Conservation (phyloP, 2,329 filamentous ascomycete genomes). For the Sclerotiophoma versabilis region DNA sequence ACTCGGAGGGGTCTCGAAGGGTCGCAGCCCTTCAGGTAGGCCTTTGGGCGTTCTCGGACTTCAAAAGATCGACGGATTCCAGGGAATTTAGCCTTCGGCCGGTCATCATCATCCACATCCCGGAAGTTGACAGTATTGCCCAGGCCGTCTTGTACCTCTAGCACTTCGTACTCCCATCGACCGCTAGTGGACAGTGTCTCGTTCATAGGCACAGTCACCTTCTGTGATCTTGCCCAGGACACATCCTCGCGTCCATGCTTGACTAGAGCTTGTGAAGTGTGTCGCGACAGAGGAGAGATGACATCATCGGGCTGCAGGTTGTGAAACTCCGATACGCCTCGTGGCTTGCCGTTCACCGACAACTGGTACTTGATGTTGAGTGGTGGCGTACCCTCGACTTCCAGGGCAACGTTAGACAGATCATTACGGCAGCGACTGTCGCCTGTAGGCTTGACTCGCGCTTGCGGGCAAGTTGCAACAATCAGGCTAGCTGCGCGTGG, state of each 20-base stretch:
- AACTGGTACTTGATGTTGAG: slow-evolving; percentile 92
- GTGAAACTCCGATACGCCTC: slow-evolving; percentile 82
- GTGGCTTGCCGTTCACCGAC: slow-evolving; percentile 81
- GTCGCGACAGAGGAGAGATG: slow-evolving; percentile 75
- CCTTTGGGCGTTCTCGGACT: slow-evolving; percentile 84
- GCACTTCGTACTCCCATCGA: slow-evolving; percentile 86
- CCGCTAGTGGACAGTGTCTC: slow-evolving; percentile 84
- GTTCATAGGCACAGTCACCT: slow-evolving; percentile 82
- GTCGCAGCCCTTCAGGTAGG: slow-evolving; percentile 77
- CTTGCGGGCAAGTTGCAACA: slow-evolving; percentile 85
- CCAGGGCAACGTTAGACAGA: slow-evolving; percentile 81
- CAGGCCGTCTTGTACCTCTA: slow-evolving; percentile 89
- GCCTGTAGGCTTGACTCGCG: slow-evolving; percentile 70
- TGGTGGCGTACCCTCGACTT: slow-evolving; percentile 87
- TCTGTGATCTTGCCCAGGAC: slow-evolving; percentile 80
- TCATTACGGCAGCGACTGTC: slow-evolving; percentile 83
- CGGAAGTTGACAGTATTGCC: slow-evolving; percentile 85
- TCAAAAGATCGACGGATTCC: slow-evolving; percentile 77
- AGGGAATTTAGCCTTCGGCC: slow-evolving; percentile 63
- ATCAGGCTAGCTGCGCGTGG: slow-evolving; percentile 77
- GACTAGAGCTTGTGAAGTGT: slow-evolving; percentile 64
- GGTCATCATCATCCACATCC: slow-evolving; percentile 68
- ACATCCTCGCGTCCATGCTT: slow-evolving; percentile 68
- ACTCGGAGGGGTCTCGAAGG: slow-evolving; percentile 82
- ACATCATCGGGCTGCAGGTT: slow-evolving; percentile 91